Evolutionary conservation across 495 filamentous ascomycete species (phyloP), one percentile per base, ranked within the genome.

Genomic region (Hapsidospora chrysogenum): DNA sequence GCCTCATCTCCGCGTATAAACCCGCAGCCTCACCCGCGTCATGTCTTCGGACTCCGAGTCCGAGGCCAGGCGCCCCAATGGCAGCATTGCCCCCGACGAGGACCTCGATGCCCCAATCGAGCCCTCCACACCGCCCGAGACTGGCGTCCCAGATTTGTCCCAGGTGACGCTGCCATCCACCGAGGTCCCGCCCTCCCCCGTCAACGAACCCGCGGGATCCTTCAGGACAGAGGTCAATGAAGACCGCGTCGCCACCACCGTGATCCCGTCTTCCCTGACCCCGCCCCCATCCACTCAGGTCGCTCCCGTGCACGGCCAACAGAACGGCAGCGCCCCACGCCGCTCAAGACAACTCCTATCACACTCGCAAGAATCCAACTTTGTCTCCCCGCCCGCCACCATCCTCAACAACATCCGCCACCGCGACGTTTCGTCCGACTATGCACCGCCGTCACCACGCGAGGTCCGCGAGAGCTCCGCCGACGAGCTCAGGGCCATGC

Each of bases 281-380:
- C 80, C 80, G 0, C 80, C 80, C 9, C 80, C 79, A 1, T 84
- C 80, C 2, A 74, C 77, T 4, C 80, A 85, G 47, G 49, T 71
- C 15, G 64, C 64, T 3, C 52, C 49, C 25, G 53, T 58, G 4
- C 46, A 49, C 28, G 42, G 36, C 17, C 36, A 51, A 18, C 45
- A 46, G 29, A 42, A 60, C 46, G 43, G 37, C 14, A 20, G 14
- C 29, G 11, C 7, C 31, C n/a, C n/a, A n/a, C 31, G 9, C n/a
- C 31, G 9, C 15, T 26, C 37, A 13, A 31, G 37, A 31, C 58
- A 46, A 35, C 58, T 38, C 48, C 54, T 49, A 48, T 63, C 61
- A 62, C 50, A 41, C 59, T 42, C 58, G 42, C 47, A 59, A 52
- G 40, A 57, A 44, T 37, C 49, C 31, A 42, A 48, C 47, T 45